Conservation (phyloP, 78 protist species). For the Emiliania huxleyi region DNA sequence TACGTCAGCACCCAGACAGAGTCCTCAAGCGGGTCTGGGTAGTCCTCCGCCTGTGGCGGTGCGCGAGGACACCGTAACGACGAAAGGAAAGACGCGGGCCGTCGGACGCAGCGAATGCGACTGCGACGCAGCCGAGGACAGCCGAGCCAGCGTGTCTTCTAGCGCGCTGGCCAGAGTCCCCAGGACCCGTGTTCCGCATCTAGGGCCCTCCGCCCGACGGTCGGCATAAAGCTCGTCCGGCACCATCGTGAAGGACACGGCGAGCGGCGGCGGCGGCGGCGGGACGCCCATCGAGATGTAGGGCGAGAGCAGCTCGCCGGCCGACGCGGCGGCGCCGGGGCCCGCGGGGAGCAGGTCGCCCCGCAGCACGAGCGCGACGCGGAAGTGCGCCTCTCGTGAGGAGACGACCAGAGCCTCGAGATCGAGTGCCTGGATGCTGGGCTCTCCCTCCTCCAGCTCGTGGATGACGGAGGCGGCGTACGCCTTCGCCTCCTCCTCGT, state of each 20-base stretch:
- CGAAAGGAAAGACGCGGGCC: no score
- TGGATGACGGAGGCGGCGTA: neutral
- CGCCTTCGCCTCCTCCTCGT: neutral
- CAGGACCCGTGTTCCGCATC: no score
- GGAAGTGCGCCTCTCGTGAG: neutral
- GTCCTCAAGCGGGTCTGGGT: neutral
- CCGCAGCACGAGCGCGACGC: neutral
- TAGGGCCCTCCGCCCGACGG: neutral
- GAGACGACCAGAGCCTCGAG: conserved; percentile 11
- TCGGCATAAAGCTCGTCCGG: neutral
- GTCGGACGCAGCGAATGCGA: no score
- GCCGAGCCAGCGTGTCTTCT: no score
- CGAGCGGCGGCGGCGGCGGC: neutral
- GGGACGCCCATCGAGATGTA: neutral
- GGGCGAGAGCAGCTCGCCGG: neutral
- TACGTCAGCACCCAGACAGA: neutral
- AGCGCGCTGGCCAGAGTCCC: no score
- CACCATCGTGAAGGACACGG: neutral
- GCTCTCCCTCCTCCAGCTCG: neutral
- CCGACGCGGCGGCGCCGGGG: neutral
- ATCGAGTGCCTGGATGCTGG: neutral
- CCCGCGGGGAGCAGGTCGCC: neutral
- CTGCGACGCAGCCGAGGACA: no score
- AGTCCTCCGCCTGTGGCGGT: neutral
- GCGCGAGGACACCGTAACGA: no score